Evolutionary conservation across 75 land plant species (phyloP), one percentile per base, ranked within the genome.

Genomic region (Larix kaempferi): DNA sequence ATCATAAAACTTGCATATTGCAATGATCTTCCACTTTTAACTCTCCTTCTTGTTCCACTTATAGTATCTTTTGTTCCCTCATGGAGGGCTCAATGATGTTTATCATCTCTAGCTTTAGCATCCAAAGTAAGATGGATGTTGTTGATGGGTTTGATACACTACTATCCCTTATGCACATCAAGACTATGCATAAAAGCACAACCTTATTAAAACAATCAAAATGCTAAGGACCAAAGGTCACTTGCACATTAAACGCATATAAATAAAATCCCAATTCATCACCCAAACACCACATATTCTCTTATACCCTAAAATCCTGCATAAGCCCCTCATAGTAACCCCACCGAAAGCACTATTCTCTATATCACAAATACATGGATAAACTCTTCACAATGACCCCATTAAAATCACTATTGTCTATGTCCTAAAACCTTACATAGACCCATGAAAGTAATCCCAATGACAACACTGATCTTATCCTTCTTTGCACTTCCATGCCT

Each of bases 1-100:
- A 37, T 39, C 17, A 10, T 15, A 22, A 22, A 55, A 73, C 75
- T 39, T 78, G 63, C 56, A 26, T 12, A 80, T 39, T 6, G 82
- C 72, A 59, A 4, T 11, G 16, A 80, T 80, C 25, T 78, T 80
- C 82, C 82, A 80, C 49, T 80, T 80, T 41, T 78, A 56, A 62
- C 44, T 80, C 56, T 80, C 82, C 71, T 80, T 80, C 26, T 80
- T 78, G 56, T 78, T 77, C 81, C 82, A 80, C 52, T 55, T 73
- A 27, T 14, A 23, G 22, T 37, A 27, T 75, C 44, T 4, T 56
- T 29, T 16, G 80, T 49, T 56, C 80, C 79, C 25, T 76, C 80
- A 1, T 3, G 5, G 12, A 77, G 22, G 22, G 58, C 63, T 5
- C 62, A 63, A 6, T 26, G 57, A 26, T 73, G 75, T 61, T 67